Evolutionary conservation across 371 early-diverging fungal species (phyloP), one percentile per base, ranked within the genome.

Genomic region (Lichtheimia ramosa): DNA sequence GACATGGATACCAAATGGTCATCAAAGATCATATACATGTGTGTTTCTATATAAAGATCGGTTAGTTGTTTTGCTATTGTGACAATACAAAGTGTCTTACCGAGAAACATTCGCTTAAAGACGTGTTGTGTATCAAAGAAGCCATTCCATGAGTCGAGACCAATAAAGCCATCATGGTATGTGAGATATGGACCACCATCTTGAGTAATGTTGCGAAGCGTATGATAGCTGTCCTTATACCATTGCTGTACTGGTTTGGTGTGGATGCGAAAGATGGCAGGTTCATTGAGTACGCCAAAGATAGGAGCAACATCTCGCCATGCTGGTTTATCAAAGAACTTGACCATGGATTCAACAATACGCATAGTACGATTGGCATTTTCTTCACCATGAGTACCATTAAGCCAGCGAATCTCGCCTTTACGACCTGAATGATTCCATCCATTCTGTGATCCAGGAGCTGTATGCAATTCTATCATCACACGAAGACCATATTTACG

Each of bases 371-470:
- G 59, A 51, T 75, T 51, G n/a, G 74, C 75, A 59, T 77, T 74
- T 0, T 18, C 25, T 2, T 69, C 57, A 15, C 81, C 81, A 3
- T 69, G 21, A 5, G 70, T 68, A n/a, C 75, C 75, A 28, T 73
- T 76, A 50, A 68, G 54, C 71, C 81, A 85, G 56, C 87, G 84
- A 69, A 56, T 68, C 39, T 23, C 64, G 61, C 71, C 75, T 43
- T 18, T 71, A 71, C 62, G 58, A 1, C 90, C 90, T 1, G 88
- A 88, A 56, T 90, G 88, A 51, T 90, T 89, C 77, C 88, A 90
- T n/a, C 89, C 89, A 57, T 89, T 89, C 65, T 92, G 92, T 5
- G 89, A 89, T 0, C 91, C 91, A 0, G 91, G 91, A 3, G 85
- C 87, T 0, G 87, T 88, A 58, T 92, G 92, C 4, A 92, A 59